Evolutionary conservation across 2,329 filamentous ascomycete species (phyloP), one percentile per base, ranked within the genome.

Genomic region (Teratosphaeria pseudoeucalypti): DNA sequence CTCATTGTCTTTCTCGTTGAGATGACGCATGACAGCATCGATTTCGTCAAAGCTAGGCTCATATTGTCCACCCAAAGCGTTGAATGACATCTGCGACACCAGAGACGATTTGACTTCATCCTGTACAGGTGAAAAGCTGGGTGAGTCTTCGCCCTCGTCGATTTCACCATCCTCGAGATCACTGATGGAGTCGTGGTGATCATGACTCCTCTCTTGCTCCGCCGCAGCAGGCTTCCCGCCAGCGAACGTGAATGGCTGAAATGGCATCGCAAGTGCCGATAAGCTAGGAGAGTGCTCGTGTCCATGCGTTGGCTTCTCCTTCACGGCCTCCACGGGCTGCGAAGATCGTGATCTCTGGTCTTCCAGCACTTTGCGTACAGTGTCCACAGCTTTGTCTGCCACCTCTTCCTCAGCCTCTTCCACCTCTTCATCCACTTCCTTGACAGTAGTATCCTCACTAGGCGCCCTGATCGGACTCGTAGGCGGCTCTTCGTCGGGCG

Each of bases 1-100:
- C 19, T 85, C 86, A 69, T 87, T 85, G 1, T 90, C 85, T 55
- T 80, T 83, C 60, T 86, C 82, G 67, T 90, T 87, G 67, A 96
- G 82, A 61, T 94, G 87, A 64, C 87, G 84, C 90, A 97, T 96
- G 57, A 96, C 85, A 53, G 88, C 90, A 76, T 96, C 92, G 68
- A 96, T 92, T 70, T 96, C 91, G 65, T 92, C 87, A 66, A 89
- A 89, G 0, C 86, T 79, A 37, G 78, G 75, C 56, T 78, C 71
- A 3, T 63, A 57, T 29, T 61, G 55, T 11, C 43, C n/a, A 10
- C 43, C 43, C n/a, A 49, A n/a, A 23, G 43, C 43, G 19, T 19
- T 49, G 43, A 49, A 49, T n/a, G 43, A 49, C 43, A 49, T 49
- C 6, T 49, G n/a, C 19, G 43, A 19, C 43, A 7, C 52, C 52